Base-by-base conservation (phyloP, 345 rosid species). In the Bruguiera gymnorhiza region DNA sequence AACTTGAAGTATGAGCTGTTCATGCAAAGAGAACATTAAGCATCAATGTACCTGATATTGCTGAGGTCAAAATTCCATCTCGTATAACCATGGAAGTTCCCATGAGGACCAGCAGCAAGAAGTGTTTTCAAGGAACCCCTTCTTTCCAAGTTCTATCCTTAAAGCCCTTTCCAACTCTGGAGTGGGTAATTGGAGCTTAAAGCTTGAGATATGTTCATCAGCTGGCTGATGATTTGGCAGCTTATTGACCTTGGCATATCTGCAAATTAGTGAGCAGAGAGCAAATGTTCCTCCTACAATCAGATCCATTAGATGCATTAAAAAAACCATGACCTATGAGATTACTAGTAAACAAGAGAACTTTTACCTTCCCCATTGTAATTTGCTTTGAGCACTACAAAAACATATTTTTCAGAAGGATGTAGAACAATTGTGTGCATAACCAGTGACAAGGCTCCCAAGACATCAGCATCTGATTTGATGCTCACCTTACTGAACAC, bases 31-130 rank as follows among this genome's bases (percentile, higher is more conserved):
- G 63, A 50, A 60, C 9, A 43, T 37, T 46, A 43, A 39, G 58
- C 27, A 74, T 57, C 19, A 37, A 69, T 50, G 67, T 70, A 91
- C 99, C 97, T 80, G 97, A 95, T 75, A 95, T 90, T 63, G 97
- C 97, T 18, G 97, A 97, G 24, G 99, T 95, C 10, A 95, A 84
- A 77, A 95, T 87, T 54, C 97, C 99, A 82, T 95, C 97, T 39
- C 97, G 97, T 65, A 95, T 88, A 64, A 95, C 79, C 99, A 95
- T 89, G 72, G 97, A 95, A 75, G 99, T 91, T 82, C 99, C 99
- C 89, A 87, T 88, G 51, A 95, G 84, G 57, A 95, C 97, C 81
- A 91, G 80, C 30, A 95, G 79, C 83, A 95, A 91, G 83, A 62
- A 84, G 65, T 37, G 89, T 95, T 85, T 89, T 95, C 83, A 89